phyloP scores from a whole-genome alignment of 139 green algal genomes.

The Chlamydomonas incerta region DNA sequence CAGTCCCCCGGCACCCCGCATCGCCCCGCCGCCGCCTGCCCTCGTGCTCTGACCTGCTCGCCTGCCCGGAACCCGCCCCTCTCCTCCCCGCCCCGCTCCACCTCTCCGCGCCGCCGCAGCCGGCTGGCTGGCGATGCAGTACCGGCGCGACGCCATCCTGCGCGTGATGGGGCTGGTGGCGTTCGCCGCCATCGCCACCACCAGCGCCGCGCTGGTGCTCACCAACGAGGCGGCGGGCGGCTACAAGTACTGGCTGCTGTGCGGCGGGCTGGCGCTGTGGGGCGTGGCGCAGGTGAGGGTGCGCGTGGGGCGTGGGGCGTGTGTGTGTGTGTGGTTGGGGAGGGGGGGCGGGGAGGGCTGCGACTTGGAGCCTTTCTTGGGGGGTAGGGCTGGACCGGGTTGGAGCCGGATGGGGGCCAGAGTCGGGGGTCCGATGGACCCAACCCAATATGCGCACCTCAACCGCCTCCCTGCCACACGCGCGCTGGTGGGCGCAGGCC shows the following conservation, averaged over 20 bases:
- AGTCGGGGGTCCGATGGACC: too few species aligned
- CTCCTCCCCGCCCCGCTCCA: background rate
- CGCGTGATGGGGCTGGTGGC: slow-evolving; percentile 28
- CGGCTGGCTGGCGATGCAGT: slow-evolving; percentile 36
- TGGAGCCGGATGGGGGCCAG: too few species aligned
- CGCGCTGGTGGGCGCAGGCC: slow-evolving; percentile 32
- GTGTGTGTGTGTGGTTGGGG: background rate
- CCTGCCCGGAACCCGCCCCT: background rate
- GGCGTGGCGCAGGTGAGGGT: slow-evolving; percentile 49
- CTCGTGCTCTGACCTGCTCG: background rate
- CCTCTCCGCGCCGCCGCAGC: slow-evolving; percentile 12
- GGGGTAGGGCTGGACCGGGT: too few species aligned
- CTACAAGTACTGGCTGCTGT: slow-evolving; percentile 54
- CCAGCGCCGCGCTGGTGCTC: slow-evolving; percentile 22
- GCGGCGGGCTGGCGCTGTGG: slow-evolving; percentile 51
- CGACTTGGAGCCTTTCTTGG: too few species aligned
- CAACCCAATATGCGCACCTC: too few species aligned
- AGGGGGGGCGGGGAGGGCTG: background rate
- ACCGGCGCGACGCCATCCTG: slow-evolving; percentile 45
- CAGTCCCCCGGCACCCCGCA: too few species aligned
- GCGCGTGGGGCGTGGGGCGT: background rate
- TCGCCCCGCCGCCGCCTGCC: too few species aligned
- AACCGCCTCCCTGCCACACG: too few species aligned
- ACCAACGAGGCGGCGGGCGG: background rate
- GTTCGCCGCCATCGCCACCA: slow-evolving; percentile 39